Conservation (phyloP, 768 basidiomycete species). For the Boletus edulis region DNA sequence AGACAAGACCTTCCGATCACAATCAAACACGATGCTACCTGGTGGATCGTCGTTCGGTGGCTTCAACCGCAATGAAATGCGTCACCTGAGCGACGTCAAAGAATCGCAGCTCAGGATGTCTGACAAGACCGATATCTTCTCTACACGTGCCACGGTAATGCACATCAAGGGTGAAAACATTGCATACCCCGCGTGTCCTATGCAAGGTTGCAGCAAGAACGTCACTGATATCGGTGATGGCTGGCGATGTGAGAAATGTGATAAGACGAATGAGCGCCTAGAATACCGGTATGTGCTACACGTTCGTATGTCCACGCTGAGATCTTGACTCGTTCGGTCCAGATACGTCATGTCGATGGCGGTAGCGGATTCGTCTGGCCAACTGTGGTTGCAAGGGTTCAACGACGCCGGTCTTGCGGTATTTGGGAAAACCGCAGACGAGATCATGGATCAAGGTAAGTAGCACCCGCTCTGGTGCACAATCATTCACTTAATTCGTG, state of each 20-base stretch:
- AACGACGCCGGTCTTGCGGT: constrained; percentile 83
- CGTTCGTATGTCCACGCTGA: background rate
- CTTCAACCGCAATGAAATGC: constrained; percentile 73
- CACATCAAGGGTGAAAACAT: constrained; percentile 83
- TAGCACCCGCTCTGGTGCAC: background rate
- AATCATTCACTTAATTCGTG: background rate
- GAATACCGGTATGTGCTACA: constrained; percentile 66
- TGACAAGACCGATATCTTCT: constrained; percentile 81
- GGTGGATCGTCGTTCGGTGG: constrained; percentile 39
- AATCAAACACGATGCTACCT: constrained; percentile 44
- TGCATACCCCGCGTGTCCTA: constrained; percentile 86
- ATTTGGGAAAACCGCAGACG: constrained; percentile 77
- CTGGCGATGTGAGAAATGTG: constrained; percentile 97
- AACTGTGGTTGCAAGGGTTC: constrained; percentile 93
- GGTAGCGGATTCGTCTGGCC: constrained; percentile 85
- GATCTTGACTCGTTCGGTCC: constrained; percentile 1
- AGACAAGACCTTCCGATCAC: constrained; percentile 65
- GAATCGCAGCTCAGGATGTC: constrained; percentile 69
- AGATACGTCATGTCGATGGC: constrained; percentile 85
- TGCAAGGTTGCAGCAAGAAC: constrained; percentile 85
- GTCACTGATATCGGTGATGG: constrained; percentile 61
- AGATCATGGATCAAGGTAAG: constrained; percentile 70
- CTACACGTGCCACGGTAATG: constrained; percentile 77
- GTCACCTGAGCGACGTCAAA: constrained; percentile 75
- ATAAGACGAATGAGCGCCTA: constrained; percentile 64